These are phyloP conservation scores for Xylaria acuta DNA, from an alignment of 495 filamentous ascomycete species.

Conservation along the genomic window DNA sequence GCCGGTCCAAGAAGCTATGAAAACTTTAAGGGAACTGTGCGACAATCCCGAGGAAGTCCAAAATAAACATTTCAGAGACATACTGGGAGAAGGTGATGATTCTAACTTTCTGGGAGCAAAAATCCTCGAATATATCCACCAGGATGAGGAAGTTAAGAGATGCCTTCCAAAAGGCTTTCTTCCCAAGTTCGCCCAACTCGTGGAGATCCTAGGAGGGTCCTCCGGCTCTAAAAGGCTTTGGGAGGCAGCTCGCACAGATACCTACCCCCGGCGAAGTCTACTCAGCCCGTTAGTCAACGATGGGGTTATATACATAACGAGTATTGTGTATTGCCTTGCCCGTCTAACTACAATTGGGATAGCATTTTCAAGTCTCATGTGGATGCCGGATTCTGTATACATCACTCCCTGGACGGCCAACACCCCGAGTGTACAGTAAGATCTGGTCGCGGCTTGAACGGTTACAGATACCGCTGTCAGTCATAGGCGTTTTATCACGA, in stretches of 20 bases:
- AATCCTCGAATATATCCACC: background rate
- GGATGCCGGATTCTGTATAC: constrained; percentile 24
- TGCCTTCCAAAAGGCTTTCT: background rate
- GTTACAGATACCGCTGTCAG: no score
- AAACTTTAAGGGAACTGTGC: background rate
- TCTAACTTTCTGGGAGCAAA: background rate
- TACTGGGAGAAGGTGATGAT: background rate
- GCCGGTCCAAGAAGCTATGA: background rate
- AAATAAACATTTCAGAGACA: constrained; percentile 2
- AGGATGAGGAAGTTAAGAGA: background rate
- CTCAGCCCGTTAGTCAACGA: background rate
- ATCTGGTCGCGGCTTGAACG: background rate
- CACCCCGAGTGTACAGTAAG: constrained; percentile 14
- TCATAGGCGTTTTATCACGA: no score
- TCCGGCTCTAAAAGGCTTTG: constrained; percentile 1
- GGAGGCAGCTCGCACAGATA: constrained; percentile 12
- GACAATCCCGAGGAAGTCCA: background rate
- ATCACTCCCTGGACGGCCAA: background rate
- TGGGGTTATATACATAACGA: constrained; percentile 5
- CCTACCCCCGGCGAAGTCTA: constrained; percentile 7
- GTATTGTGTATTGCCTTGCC: constrained; percentile 12
- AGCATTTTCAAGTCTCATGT: constrained; percentile 12
- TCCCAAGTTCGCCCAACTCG: background rate
- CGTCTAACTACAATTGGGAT: constrained; percentile 18
- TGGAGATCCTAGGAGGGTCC: background rate